Evolutionary conservation across 805 yeast genomes (phyloP).

Genomic region (Grigorovia jiainica): DNA sequence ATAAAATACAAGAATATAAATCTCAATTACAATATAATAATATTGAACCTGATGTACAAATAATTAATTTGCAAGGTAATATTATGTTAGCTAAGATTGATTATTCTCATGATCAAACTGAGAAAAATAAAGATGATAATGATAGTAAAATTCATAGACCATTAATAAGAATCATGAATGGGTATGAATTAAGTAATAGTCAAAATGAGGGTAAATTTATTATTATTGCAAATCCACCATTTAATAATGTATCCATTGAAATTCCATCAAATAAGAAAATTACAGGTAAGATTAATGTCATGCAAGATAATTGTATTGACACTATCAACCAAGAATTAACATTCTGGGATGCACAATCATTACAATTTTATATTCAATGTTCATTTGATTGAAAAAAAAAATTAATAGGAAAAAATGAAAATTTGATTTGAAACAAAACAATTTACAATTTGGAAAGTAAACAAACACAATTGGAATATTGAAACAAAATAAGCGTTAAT

Average conservation of each 20-base stretch:
- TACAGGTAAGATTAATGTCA: constrained; percentile 21
- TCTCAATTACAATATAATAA: no score
- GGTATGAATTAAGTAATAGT: constrained; percentile 57
- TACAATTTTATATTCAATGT: constrained; percentile 62
- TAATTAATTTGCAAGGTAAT: constrained; percentile 11
- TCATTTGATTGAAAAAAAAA: no score
- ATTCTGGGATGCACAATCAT: constrained; percentile 62
- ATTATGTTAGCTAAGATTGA: no score
- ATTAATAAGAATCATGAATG: constrained; percentile 61
- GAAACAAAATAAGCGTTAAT: no score
- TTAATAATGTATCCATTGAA: constrained; percentile 68
- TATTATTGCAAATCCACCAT: constrained; percentile 83
- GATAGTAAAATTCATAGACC: constrained; percentile 35
- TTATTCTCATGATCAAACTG: constrained; percentile 27
- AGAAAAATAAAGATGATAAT: constrained; percentile 1
- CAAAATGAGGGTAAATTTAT: constrained; percentile 45
- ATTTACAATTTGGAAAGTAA: no score
- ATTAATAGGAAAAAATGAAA: no score
- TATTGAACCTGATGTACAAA: constrained; percentile 1
- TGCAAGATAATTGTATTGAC: constrained; percentile 24
- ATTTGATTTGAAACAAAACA: no score
- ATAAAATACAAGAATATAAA: constrained; percentile 9
- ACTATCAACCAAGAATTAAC: constrained; percentile 40
- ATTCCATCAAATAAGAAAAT: constrained; percentile 47
- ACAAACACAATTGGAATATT: no score